phyloP scores from a whole-genome alignment of 352 stramenopile species.

The Phytophthora sp. region DNA sequence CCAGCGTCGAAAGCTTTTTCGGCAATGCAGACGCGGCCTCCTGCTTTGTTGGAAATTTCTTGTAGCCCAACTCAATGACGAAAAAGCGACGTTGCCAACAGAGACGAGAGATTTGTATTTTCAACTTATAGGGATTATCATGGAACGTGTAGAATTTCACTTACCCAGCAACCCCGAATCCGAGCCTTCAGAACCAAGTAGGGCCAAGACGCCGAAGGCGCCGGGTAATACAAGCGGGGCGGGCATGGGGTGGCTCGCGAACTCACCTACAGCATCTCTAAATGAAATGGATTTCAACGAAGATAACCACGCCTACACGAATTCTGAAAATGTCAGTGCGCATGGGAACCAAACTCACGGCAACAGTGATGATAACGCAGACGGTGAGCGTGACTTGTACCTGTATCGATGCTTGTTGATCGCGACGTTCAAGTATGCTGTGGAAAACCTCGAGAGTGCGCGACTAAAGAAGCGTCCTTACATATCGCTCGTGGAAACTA shows the following conservation, averaged over 20 bases:
- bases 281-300: conserved; percentile 31
- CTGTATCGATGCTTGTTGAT: conserved; percentile 72
- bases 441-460: conserved; percentile 62
- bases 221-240: conserved; percentile 12
- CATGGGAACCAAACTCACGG: conserved; percentile 6
- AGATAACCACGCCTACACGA: conserved; percentile 5
- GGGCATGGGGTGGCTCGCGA: conserved; percentile 31
- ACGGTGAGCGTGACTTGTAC: conserved; percentile 63
- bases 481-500: conserved; percentile 59
- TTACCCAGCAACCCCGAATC: conserved; percentile 28
- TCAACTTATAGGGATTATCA: conserved; percentile 66
- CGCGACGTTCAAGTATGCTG: conserved; percentile 79
- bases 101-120: conserved; percentile 65
- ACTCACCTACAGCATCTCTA: conserved; percentile 34
- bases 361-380: conserved; percentile 36
- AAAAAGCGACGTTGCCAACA: conserved; percentile 32
- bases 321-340: conserved; percentile 22
- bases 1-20: conserved; percentile 49
- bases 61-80: conserved; percentile 62
- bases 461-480: conserved; percentile 49
- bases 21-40: conserved; percentile 63
- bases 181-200: neutral
- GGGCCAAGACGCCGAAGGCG: conserved; percentile 17
- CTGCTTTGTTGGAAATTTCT: conserved; percentile 75
- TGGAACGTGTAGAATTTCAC: conserved; percentile 73